phyloP scores from a whole-genome alignment of 2,329 filamentous ascomycete species.

The Thielaviopsis musarum region DNA sequence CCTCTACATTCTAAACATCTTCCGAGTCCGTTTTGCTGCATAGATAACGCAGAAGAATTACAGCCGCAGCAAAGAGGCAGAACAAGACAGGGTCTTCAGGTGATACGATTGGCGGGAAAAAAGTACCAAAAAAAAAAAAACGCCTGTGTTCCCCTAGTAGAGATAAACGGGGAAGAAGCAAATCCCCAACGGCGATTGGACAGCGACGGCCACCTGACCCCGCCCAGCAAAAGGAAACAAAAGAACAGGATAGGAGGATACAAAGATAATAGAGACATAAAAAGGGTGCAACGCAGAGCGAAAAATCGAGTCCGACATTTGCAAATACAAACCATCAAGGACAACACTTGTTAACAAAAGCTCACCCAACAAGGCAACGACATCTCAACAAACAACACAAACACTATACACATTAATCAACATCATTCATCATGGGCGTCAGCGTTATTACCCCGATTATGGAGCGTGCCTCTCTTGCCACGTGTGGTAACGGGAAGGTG shows the following conservation, averaged over 20 bases:
- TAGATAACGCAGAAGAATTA: background rate
- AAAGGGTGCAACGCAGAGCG: background rate
- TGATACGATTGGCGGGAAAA: background rate
- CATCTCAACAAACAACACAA: background rate
- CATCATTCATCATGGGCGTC: conserved; percentile 7
- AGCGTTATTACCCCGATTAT: conserved; percentile 10
- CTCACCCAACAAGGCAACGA: background rate
- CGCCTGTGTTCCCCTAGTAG: background rate
- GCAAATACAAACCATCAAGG: background rate
- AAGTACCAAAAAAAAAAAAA: background rate
- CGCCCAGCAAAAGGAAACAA: background rate
- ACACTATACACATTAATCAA: background rate
- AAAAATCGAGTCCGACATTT: background rate
- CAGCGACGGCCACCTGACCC: background rate
- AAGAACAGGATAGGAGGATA: background rate
- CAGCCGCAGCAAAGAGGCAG: background rate
- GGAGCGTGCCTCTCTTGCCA: conserved; percentile 3
- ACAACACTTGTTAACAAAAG: background rate
- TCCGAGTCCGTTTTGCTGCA: background rate
- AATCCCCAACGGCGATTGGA: background rate
- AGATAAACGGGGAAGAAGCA: background rate
- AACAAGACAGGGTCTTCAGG: background rate
- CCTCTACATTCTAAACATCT: background rate
- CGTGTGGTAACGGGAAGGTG: background rate
- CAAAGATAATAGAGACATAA: background rate